Percentiles rank a stretch among this genome's conserved stretches.
phyloP scores from a whole-genome alignment of 2,329 filamentous ascomycete species.

The Colletotrichum limetticola region DNA sequence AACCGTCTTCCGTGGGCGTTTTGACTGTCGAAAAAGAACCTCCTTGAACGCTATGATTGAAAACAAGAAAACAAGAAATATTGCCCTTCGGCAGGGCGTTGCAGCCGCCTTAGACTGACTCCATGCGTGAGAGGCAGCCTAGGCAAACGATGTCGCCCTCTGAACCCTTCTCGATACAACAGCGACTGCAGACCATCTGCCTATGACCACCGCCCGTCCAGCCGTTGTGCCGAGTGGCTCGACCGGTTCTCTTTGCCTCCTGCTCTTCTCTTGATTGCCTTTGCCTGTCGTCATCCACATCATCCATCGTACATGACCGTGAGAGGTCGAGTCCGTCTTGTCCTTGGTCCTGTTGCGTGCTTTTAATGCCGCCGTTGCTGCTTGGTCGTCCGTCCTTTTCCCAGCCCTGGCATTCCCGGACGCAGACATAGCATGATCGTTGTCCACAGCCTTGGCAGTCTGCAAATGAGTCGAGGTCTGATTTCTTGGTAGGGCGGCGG shows the following conservation, averaged over 20 bases:
- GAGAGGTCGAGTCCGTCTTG: slow-evolving; percentile 43
- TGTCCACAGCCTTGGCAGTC: slow-evolving; percentile 71
- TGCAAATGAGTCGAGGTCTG: slow-evolving; percentile 73
- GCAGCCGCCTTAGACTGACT: slow-evolving; percentile 44
- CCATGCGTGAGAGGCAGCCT: slow-evolving; percentile 65
- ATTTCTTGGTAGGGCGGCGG: slow-evolving; percentile 71
- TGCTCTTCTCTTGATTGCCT: slow-evolving; percentile 24
- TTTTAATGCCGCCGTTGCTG: slow-evolving; percentile 29
- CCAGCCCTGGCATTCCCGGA: slow-evolving; percentile 70
- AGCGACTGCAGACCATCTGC: slow-evolving; percentile 71
- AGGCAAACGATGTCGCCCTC: slow-evolving; percentile 76
- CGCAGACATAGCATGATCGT: slow-evolving; percentile 76
- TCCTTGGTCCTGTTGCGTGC: slow-evolving; percentile 16
- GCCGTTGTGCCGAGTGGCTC: slow-evolving; percentile 37
- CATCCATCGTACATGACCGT: slow-evolving; percentile 62
- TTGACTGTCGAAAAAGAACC: not conserved
- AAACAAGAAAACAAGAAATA: not conserved
- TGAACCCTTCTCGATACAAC: slow-evolving; percentile 72
- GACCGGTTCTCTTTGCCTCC: not conserved
- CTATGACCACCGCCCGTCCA: slow-evolving; percentile 58
- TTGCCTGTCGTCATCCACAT: slow-evolving; percentile 51
- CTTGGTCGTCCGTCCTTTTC: slow-evolving; percentile 34
- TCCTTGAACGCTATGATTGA: slow-evolving; percentile 9
- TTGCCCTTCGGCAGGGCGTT: not conserved
- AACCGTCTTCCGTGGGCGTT: not conserved